Evolutionary conservation across 106 monocot species (phyloP).

Genomic region (Xerophyta viscosa): DNA sequence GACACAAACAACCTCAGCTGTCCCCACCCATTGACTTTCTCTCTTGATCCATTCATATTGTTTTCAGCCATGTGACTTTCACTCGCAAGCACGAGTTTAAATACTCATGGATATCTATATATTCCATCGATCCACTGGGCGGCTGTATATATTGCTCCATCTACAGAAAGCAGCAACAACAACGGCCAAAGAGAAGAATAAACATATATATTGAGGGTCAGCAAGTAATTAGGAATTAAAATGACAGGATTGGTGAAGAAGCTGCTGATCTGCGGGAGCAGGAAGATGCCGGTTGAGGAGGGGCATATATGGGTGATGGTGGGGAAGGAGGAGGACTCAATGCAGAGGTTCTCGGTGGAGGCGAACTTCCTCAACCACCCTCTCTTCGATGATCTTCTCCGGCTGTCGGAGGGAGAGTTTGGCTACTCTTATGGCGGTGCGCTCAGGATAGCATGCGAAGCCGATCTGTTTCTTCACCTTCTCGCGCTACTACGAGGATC

Average conservation of each 20-base stretch:
- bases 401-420: constrained; percentile 18
- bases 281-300: constrained; percentile 11
- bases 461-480: constrained; percentile 18
- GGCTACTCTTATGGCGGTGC: constrained; percentile 27
- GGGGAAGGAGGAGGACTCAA: constrained; percentile 8
- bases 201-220: background rate
- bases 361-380: constrained; percentile 25
- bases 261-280: constrained; percentile 14
- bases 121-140: too few species aligned
- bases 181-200: too few species aligned
- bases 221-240: background rate
- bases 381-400: constrained; percentile 19
- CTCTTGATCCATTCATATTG: too few species aligned
- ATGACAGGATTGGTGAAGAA: constrained; percentile 15
- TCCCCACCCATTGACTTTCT: too few species aligned
- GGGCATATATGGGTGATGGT: constrained; percentile 27
- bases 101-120: too few species aligned
- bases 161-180: too few species aligned
- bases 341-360: constrained; percentile 18
- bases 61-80: too few species aligned
- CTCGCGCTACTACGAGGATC: constrained; percentile 7
- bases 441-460: constrained; percentile 19
- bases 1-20: too few species aligned
- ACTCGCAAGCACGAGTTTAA: too few species aligned
- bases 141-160: too few species aligned